These are phyloP conservation scores for Zasmidium angulare DNA, from an alignment of 2,329 filamentous ascomycete species.

Conservation along the genomic window DNA sequence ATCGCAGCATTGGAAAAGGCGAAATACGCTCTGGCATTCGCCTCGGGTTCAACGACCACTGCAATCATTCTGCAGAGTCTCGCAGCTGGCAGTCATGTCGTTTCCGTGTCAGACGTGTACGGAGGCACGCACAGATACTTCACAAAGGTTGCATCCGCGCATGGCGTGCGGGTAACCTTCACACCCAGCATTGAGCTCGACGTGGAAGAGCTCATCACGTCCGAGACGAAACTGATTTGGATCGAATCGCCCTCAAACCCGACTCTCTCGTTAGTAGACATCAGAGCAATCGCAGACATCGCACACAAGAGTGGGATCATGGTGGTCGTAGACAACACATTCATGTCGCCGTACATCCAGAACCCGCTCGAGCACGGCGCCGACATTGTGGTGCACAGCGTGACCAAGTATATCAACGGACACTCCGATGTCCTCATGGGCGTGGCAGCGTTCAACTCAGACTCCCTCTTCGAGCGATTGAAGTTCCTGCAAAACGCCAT, in stretches of 20 bases:
- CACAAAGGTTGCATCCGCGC: constrained; percentile 92
- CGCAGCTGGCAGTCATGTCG: constrained; percentile 85
- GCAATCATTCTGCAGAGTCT: constrained; percentile 91
- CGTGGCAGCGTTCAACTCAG: constrained; percentile 89
- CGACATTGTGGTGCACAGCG: constrained; percentile 93
- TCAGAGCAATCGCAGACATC: constrained; percentile 75
- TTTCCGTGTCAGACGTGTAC: constrained; percentile 96
- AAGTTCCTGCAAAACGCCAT: constrained; percentile 96
- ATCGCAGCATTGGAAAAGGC: constrained; percentile 91
- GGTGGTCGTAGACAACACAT: constrained; percentile 99
- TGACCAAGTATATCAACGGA: constrained; percentile 99
- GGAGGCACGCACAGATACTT: constrained; percentile 98
- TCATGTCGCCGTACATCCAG: constrained; percentile 93
- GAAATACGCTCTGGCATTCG: constrained; percentile 89
- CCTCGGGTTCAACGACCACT: constrained; percentile 90
- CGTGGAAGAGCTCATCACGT: constrained; percentile 77
- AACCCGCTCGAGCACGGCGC: constrained; percentile 94
- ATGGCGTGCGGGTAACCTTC: constrained; percentile 93
- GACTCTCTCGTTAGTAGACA: constrained; percentile 89
- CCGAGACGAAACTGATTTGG: constrained; percentile 92
- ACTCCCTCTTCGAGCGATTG: constrained; percentile 72
- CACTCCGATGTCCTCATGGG: constrained; percentile 98
- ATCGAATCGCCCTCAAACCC: constrained; percentile 96
- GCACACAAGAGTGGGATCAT: constrained; percentile 86
- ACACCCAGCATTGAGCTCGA: constrained; percentile 89